Percentiles rank a stretch among this genome's conserved stretches.
Conservation (phyloP, 106 monocot genomes). For the Agapanthus africanus region DNA sequence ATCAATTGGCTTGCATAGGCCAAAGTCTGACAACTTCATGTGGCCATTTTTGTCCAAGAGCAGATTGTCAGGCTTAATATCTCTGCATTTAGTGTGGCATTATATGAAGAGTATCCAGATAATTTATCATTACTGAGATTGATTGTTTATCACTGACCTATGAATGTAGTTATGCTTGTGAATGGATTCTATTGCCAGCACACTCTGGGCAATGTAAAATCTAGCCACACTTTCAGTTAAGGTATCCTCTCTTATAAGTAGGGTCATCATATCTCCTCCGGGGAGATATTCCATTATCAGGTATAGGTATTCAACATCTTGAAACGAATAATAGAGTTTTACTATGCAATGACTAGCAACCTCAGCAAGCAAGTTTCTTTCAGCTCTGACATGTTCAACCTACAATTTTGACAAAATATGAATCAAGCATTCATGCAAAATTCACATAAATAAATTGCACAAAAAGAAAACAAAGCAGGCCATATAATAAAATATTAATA, state of each 20-base stretch:
- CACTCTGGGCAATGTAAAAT: constrained; percentile 95
- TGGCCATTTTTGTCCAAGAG: constrained; percentile 94
- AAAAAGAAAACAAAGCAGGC: background rate
- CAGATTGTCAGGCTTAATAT: constrained; percentile 98
- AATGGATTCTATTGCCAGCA: constrained; percentile 95
- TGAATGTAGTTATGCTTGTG: constrained; percentile 97
- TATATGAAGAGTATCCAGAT: background rate
- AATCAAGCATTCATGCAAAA: background rate
- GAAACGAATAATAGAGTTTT: constrained; percentile 98
- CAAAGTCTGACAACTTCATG: constrained; percentile 98
- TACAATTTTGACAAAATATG: background rate
- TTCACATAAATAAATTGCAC: background rate
- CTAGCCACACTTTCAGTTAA: constrained; percentile 89
- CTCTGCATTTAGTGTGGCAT: constrained; percentile 39
- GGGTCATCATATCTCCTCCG: constrained; percentile 99
- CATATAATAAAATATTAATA: background rate
- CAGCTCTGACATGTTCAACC: constrained; percentile 63
- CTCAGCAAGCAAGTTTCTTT: constrained; percentile 96
- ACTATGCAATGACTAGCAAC: constrained; percentile 98
- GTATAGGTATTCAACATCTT: constrained; percentile 92
- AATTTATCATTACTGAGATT: background rate
- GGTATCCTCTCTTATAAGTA: constrained; percentile 94
- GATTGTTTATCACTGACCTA: constrained; percentile 38
- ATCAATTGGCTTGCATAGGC: constrained; percentile 95
- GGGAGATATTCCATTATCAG: constrained; percentile 94